Conservation (phyloP, 768 basidiomycete species). For the Boletus tylopilopsis region DNA sequence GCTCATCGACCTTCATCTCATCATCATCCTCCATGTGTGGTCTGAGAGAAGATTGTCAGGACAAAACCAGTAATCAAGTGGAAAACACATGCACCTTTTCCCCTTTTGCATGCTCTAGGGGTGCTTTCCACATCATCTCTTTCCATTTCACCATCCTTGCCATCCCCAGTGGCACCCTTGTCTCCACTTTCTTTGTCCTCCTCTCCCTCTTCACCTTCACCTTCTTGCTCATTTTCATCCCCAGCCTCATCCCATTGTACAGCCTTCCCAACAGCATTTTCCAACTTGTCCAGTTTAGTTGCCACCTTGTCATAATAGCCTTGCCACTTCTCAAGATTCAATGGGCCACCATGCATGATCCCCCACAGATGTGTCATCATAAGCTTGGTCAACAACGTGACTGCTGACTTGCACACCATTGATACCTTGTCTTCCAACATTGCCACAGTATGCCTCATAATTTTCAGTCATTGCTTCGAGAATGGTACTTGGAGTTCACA, state of each 20-base stretch:
- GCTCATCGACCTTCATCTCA: constrained; percentile 58
- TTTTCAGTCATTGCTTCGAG: constrained; percentile 76
- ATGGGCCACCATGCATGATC: constrained; percentile 73
- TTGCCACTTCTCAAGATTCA: constrained; percentile 73
- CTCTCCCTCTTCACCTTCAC: constrained; percentile 34
- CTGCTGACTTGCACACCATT: constrained; percentile 84
- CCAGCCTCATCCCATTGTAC: constrained; percentile 42
- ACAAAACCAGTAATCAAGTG: neutral
- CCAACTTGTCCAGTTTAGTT: constrained; percentile 66
- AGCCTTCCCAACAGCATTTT: constrained; percentile 61
- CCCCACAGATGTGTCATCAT: constrained; percentile 89
- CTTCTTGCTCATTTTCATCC: constrained; percentile 34
- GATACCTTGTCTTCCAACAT: constrained; percentile 89
- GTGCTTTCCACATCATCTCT: constrained; percentile 25
- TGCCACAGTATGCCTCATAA: constrained; percentile 72
- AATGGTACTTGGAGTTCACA: constrained; percentile 78
- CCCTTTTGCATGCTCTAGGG: constrained; percentile 27
- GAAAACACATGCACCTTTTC: constrained; percentile 20
- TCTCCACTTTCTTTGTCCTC: constrained; percentile 36
- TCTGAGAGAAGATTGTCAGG: constrained; percentile 14
- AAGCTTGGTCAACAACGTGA: constrained; percentile 68
- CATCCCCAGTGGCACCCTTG: constrained; percentile 22
- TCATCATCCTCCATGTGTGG: constrained; percentile 34
- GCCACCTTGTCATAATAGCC: constrained; percentile 60
- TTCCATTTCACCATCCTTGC: constrained; percentile 33